Percentiles rank a stretch among this genome's conserved stretches.
phyloP scores from a whole-genome alignment of 768 basidiomycete genomes.

The Tulasnella sp. region DNA sequence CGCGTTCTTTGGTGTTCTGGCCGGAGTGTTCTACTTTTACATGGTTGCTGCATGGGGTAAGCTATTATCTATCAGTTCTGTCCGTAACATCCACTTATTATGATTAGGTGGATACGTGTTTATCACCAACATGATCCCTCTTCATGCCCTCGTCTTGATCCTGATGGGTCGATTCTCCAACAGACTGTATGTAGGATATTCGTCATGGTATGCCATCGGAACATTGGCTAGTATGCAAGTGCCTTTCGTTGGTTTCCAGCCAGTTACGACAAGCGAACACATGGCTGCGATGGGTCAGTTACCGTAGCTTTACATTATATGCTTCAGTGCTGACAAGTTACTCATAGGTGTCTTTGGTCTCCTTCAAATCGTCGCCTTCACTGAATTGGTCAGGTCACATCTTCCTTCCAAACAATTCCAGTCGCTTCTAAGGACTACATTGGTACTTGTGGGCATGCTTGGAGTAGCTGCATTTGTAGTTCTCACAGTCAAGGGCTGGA shows the following conservation, averaged over 20 bases:
- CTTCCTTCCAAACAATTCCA: slow-evolving; percentile 89
- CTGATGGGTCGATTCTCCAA: slow-evolving; percentile 92
- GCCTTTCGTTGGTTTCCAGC: slow-evolving; percentile 98
- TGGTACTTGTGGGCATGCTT: slow-evolving; percentile 55
- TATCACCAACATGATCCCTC: slow-evolving; percentile 99
- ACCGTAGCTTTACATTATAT: background rate
- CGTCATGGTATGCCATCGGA: slow-evolving; percentile 95
- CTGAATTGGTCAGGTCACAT: slow-evolving; percentile 76
- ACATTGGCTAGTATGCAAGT: slow-evolving; percentile 98
- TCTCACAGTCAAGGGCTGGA: slow-evolving; percentile 86
- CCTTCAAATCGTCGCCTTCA: slow-evolving; percentile 89
- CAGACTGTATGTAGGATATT: slow-evolving; percentile 89
- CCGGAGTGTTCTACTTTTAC: slow-evolving; percentile 97
- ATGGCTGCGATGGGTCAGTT: slow-evolving; percentile 87
- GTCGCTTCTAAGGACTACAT: slow-evolving; percentile 53
- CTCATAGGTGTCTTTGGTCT: slow-evolving; percentile 80
- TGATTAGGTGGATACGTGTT: slow-evolving; percentile 84
- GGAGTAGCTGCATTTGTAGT: slow-evolving; percentile 61
- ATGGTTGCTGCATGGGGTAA: slow-evolving; percentile 99
- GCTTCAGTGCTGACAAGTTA: background rate
- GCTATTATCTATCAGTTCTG: slow-evolving; percentile 19
- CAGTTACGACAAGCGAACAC: slow-evolving; percentile 94
- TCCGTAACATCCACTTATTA: slow-evolving; percentile 3
- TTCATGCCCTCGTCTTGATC: slow-evolving; percentile 87
- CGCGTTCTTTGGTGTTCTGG: slow-evolving; percentile 76